Base-by-base conservation (phyloP, 192 early-diverging fungal species). In the Umbelopsis ramanniana region DNA sequence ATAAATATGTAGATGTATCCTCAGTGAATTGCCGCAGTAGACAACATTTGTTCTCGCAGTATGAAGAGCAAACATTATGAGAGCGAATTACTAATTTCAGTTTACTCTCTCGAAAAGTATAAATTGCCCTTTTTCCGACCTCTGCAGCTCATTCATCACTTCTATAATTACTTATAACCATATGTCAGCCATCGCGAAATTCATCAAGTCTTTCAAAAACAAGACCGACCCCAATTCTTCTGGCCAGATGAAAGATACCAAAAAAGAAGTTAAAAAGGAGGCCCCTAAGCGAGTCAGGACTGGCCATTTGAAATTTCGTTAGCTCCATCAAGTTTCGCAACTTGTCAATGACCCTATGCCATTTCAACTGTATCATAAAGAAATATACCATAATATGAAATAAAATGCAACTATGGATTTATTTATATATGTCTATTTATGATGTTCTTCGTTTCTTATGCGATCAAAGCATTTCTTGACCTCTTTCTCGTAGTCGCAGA, bases 401-500 rank as follows among this genome's bases (percentile, higher is more conserved):
- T 21, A 50, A 50, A 17, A n/a, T 50, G 5, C 15, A 50, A 6
- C 0, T 1, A 6, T 50, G 48, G 5, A 17, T 17, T 46, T 15
- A 15, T 50, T 50, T 50, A 19, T 50, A 6, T 19, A n/a, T 19
- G 1, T 50, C 17, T 50, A n/a, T 50, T 50, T 17, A 50, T 50
- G 48, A 50, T 50, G 48, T 6, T 19, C 57, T 38, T 29, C 57
- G 57, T 37, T 63, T 19, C 33, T 22, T 63, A 63, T 37, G 26
- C 57, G 26, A 19, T 38, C 5, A 37, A 35, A 63, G 35, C 57
- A 63, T 33, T 63, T 63, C 7, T 17, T 37, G 14, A 63, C 57
- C 26, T 63, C 57, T 29, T 63, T 29, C 24, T 63, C 57, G 26
- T 63, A 63, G 14, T 63, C 57, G 0, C 57, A 12, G 11, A 63